These are phyloP conservation scores for Cytospora chrysosperma DNA, from an alignment of 2,329 filamentous ascomycete species.

Conservation along the genomic window DNA sequence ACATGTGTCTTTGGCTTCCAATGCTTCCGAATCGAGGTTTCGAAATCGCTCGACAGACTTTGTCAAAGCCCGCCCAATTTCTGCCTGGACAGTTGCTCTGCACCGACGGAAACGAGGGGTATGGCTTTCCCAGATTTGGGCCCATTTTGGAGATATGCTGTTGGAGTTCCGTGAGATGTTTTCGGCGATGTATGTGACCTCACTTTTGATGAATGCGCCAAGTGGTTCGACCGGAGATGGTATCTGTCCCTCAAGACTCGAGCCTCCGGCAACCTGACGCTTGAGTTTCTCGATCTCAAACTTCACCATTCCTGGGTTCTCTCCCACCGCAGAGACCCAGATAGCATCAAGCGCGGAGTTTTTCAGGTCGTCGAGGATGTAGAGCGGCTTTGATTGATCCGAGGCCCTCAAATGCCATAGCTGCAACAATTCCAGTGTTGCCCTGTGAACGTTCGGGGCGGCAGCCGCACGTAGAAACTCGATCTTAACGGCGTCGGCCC, in stretches of 20 bases:
- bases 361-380: constrained; percentile 35
- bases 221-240: too few relatives aligned
- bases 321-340: constrained; percentile 38
- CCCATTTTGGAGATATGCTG: not conserved
- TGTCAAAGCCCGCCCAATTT: too few relatives aligned
- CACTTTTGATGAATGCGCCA: not conserved
- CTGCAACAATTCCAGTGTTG: constrained; percentile 27
- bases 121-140: too few relatives aligned
- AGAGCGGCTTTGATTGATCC: constrained; percentile 29
- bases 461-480: too few relatives aligned
- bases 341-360: constrained; percentile 39
- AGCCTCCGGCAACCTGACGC: constrained; percentile 1
- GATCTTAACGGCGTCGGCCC: too few relatives aligned
- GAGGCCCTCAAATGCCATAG: constrained; percentile 23
- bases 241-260: too few relatives aligned
- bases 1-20: too few relatives aligned
- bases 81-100: too few relatives aligned
- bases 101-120: too few relatives aligned
- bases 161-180: not conserved
- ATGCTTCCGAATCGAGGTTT: too few relatives aligned
- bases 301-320: constrained; percentile 32
- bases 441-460: constrained; percentile 29
- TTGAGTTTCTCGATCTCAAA: constrained; percentile 27
- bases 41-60: too few relatives aligned
- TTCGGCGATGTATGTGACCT: not conserved